Percentiles rank a stretch among this genome's conserved stretches.
Evolutionary conservation across 768 basidiomycete species (phyloP).

Genomic region (Peribolospora baueri): DNA sequence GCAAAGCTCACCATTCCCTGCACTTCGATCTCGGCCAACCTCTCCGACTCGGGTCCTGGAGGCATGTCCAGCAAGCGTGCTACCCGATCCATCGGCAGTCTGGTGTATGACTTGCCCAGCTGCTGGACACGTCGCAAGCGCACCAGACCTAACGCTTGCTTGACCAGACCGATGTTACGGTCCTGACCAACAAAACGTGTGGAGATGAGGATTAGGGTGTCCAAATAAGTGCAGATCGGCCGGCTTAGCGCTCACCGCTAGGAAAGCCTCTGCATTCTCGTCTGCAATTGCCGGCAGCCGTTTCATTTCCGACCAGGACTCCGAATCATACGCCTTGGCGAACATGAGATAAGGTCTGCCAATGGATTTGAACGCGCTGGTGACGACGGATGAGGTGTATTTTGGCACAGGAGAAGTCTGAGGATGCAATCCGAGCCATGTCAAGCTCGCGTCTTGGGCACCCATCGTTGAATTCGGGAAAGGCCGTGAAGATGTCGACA

Average conservation of each 20-base stretch:
- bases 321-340: constrained; percentile 32
- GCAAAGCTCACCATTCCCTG: constrained; percentile 41
- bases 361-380: constrained; percentile 34
- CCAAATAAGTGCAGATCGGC: neutral
- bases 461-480: neutral
- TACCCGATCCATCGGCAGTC: constrained; percentile 48
- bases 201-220: neutral
- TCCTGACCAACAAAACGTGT: constrained; percentile 26
- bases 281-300: constrained; percentile 27
- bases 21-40: constrained; percentile 31
- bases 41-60: constrained; percentile 5
- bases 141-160: constrained; percentile 40
- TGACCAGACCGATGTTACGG: constrained; percentile 42
- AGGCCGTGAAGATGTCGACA: no score
- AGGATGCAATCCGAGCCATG: neutral
- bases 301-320: constrained; percentile 2
- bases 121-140: constrained; percentile 56
- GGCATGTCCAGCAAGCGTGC: constrained; percentile 24
- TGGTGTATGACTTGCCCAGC: constrained; percentile 60
- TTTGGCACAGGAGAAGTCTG: constrained; percentile 32
- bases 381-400: constrained; percentile 38
- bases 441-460: neutral
- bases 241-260: constrained; percentile 23
- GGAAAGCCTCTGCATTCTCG: constrained; percentile 33
- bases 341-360: constrained; percentile 29